Conservation (phyloP, 164 flowering plant genomes). For the Chimonanthus salicifolius region DNA sequence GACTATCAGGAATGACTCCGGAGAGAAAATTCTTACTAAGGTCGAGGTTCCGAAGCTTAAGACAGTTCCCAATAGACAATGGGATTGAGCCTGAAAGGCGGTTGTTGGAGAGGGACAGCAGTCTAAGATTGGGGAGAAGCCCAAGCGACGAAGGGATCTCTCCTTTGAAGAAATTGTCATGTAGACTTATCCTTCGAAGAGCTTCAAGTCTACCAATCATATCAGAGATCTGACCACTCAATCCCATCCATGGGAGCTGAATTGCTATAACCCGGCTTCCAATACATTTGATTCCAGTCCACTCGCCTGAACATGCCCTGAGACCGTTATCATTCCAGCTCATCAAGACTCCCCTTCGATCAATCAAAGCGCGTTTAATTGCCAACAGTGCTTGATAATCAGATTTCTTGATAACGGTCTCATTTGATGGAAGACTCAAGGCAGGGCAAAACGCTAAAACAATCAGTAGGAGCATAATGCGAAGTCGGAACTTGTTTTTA, state of each 20-base stretch:
- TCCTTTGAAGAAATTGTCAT: slow-evolving; percentile 63
- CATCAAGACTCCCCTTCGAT: slow-evolving; percentile 39
- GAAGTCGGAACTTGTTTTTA: not conserved
- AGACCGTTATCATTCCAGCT: slow-evolving; percentile 65
- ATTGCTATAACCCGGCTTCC: slow-evolving; percentile 69
- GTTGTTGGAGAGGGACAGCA: slow-evolving; percentile 77
- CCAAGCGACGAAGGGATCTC: slow-evolving; percentile 64
- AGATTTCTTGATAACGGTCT: slow-evolving; percentile 28
- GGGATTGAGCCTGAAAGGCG: slow-evolving; percentile 78
- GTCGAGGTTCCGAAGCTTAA: slow-evolving; percentile 61
- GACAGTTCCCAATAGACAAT: slow-evolving; percentile 54
- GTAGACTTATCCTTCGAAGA: slow-evolving; percentile 74
- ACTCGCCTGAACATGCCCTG: slow-evolving; percentile 74
- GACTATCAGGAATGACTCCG: slow-evolving; percentile 60
- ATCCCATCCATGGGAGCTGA: slow-evolving; percentile 85
- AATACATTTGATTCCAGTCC: slow-evolving; percentile 85
- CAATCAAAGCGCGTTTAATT: slow-evolving; percentile 48
- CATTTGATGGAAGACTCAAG: slow-evolving; percentile 30
- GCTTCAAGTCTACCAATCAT: slow-evolving; percentile 61
- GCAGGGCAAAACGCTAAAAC: slow-evolving; percentile 16
- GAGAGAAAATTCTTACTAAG: slow-evolving; percentile 62
- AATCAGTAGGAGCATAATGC: slow-evolving; percentile 26
- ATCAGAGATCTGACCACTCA: slow-evolving; percentile 67
- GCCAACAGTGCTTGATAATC: slow-evolving; percentile 62
- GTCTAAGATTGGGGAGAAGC: slow-evolving; percentile 65